Evolutionary conservation across 352 stramenopile genomes (phyloP).

Genomic region (Peronospora belbahrii): DNA sequence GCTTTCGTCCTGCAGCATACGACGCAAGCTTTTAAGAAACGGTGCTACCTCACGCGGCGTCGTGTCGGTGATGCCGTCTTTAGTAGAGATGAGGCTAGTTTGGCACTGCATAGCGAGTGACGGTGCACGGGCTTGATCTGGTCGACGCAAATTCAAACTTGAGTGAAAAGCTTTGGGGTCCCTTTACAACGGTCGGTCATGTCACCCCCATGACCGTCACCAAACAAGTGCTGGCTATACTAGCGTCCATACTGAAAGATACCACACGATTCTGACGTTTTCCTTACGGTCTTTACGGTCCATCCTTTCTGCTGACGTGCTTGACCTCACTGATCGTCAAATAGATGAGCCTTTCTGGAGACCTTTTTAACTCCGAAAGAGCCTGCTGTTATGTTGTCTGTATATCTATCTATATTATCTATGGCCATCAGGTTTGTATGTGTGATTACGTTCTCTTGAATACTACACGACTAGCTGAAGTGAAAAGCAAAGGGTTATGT

Average conservation of each 20-base stretch:
- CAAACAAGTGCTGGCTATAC: slow-evolving; percentile 18
- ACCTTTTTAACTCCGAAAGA: slow-evolving; percentile 26
- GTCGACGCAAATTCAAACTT: slow-evolving; percentile 30
- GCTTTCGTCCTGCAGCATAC: slow-evolving; percentile 56
- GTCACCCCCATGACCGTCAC: slow-evolving; percentile 1
- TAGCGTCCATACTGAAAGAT: slow-evolving; percentile 8
- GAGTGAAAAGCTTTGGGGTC: slow-evolving; percentile 5
- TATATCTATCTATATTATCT: no score
- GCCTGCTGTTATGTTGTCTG: slow-evolving; percentile 5
- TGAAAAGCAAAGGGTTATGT: neutral
- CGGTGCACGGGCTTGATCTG: slow-evolving; percentile 8
- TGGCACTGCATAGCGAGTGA: slow-evolving; percentile 18
- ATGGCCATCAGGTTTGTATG: slow-evolving; percentile 1
- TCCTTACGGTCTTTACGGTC: slow-evolving; percentile 7
- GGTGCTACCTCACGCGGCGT: slow-evolving; percentile 44
- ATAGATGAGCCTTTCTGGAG: slow-evolving; percentile 7
- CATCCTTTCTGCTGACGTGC: slow-evolving; percentile 12
- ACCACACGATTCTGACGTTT: slow-evolving; percentile 23
- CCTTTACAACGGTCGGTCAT: slow-evolving; percentile 7
- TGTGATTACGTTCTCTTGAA: no score
- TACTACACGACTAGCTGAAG: neutral
- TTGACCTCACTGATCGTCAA: no score
- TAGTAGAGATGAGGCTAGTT: neutral
- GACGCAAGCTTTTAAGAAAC: slow-evolving; percentile 58
- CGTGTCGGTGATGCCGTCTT: neutral